Evolutionary conservation across 2,329 filamentous ascomycete species (phyloP).

Genomic region (Xylariaceae sp.): DNA sequence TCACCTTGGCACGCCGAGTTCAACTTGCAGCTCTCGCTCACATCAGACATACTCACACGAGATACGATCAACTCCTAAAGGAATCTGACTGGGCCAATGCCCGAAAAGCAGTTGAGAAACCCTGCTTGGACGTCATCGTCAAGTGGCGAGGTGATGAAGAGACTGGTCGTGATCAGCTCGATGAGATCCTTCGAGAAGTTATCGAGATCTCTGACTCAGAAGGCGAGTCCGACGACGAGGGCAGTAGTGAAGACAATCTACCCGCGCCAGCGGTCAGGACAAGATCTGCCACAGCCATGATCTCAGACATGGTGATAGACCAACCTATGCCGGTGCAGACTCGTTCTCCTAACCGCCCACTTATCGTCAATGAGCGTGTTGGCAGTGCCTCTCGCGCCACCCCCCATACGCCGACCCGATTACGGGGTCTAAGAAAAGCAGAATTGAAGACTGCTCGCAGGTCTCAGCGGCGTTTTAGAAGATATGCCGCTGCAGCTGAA

Average conservation of each 20-base stretch:
- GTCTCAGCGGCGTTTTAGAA: constrained; percentile 31
- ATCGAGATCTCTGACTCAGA: constrained; percentile 63
- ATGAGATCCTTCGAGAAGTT: constrained; percentile 63
- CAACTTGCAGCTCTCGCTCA: constrained; percentile 64
- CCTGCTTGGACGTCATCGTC: constrained; percentile 62
- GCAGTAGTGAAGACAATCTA: constrained; percentile 18
- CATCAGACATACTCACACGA: constrained; percentile 63
- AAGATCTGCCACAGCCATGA: background rate
- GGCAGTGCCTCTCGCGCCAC: constrained; percentile 16
- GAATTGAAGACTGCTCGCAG: constrained; percentile 28
- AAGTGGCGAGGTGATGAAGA: constrained; percentile 71
- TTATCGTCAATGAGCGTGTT: constrained; percentile 8
- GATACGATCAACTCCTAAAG: constrained; percentile 58
- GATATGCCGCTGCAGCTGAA: constrained; percentile 33
- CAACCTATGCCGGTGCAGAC: constrained; percentile 10
- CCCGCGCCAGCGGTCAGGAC: constrained; percentile 10
- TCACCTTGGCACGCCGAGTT: constrained; percentile 58
- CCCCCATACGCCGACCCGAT: constrained; percentile 19
- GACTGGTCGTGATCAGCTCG: constrained; percentile 62
- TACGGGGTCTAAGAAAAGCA: constrained; percentile 22
- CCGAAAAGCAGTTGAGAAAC: constrained; percentile 55
- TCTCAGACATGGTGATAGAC: constrained; percentile 2
- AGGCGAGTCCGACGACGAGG: constrained; percentile 37
- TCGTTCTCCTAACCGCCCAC: constrained; percentile 4
- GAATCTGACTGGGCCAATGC: constrained; percentile 58